These are phyloP conservation scores for Diplosphaera chodatii DNA, from an alignment of 139 green algal species.

Conservation along the genomic window DNA sequence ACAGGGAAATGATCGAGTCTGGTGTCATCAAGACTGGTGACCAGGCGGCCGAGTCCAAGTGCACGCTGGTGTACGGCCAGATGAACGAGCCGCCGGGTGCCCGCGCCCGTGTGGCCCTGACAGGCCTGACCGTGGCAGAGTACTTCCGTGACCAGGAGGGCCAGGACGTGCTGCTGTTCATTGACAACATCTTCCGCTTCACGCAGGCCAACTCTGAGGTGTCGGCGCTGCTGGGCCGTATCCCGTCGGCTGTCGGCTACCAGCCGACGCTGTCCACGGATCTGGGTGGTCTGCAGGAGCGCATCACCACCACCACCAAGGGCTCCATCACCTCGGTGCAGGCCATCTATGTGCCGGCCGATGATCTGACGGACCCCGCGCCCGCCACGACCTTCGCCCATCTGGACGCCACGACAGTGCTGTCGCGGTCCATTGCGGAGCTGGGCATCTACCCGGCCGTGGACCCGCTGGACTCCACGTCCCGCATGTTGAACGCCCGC, in stretches of 20 bases:
- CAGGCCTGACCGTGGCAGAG: conserved; percentile 96
- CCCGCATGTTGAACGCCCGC: conserved; percentile 91
- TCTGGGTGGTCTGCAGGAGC: conserved; percentile 94
- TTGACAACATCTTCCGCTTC: conserved; percentile 99
- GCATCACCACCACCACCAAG: conserved; percentile 98
- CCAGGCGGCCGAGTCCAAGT: conserved; percentile 90
- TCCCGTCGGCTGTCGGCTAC: conserved; percentile 99
- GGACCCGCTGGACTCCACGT: conserved; percentile 98
- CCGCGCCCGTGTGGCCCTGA: conserved; percentile 95
- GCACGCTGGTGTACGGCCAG: conserved; percentile 99
- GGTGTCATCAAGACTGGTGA: conserved; percentile 96
- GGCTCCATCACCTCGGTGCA: conserved; percentile 99
- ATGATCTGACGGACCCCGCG: conserved; percentile 97
- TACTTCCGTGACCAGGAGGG: conserved; percentile 99
- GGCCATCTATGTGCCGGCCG: conserved; percentile 98
- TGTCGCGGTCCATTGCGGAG: conserved; percentile 97
- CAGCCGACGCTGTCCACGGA: conserved; percentile 98
- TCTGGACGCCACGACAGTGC: conserved; percentile 96
- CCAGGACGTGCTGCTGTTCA: conserved; percentile 99
- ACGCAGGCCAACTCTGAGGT: conserved; percentile 98
- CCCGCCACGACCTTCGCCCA: conserved; percentile 98
- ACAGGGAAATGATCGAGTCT: conserved; percentile 99
- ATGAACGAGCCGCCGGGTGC: conserved; percentile 99
- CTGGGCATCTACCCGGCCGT: conserved; percentile 99
- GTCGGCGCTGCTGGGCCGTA: conserved; percentile 96